phyloP scores from a whole-genome alignment of 78 protist genomes.

The Chrysochromulina parva region DNA sequence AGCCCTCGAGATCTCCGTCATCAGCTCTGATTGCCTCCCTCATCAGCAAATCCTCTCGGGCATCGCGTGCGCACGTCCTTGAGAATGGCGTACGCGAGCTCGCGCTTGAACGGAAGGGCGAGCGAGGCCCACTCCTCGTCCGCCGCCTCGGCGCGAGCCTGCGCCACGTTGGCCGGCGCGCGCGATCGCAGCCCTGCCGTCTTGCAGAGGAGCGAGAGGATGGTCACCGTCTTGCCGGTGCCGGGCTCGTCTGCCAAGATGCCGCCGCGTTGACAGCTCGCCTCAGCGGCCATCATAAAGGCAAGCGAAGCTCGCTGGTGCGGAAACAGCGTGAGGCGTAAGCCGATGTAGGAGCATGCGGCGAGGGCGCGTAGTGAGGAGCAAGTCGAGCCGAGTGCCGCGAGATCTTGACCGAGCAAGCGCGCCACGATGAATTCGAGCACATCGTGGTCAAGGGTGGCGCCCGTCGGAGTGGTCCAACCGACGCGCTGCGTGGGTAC shows the following conservation, averaged over 20 bases:
- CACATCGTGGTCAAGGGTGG: not conserved
- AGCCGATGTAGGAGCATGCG: not conserved
- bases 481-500: too few relatives aligned
- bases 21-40: too few relatives aligned
- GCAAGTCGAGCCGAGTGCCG: not conserved
- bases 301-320: constrained; percentile 36
- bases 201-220: not conserved
- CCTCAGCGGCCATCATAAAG: constrained; percentile 20
- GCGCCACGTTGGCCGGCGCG: not conserved
- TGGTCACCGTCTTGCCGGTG: constrained; percentile 35
- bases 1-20: too few relatives aligned
- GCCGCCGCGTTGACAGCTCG: constrained; percentile 8
- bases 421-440: not conserved
- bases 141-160: not conserved
- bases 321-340: not conserved
- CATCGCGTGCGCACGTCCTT: not conserved
- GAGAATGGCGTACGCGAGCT: not conserved
- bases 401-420: not conserved
- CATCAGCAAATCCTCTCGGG: not conserved
- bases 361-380: not conserved
- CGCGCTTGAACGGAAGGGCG: not conserved
- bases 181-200: not conserved
- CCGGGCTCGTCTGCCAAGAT: constrained; percentile 45
- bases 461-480: too few relatives aligned
- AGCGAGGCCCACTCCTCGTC: too few relatives aligned